A percentile compares a stretch with the other conserved stretches of the same genome.
Conservation (phyloP, 345 rosid genomes). For the Rhodamnia argentea region DNA sequence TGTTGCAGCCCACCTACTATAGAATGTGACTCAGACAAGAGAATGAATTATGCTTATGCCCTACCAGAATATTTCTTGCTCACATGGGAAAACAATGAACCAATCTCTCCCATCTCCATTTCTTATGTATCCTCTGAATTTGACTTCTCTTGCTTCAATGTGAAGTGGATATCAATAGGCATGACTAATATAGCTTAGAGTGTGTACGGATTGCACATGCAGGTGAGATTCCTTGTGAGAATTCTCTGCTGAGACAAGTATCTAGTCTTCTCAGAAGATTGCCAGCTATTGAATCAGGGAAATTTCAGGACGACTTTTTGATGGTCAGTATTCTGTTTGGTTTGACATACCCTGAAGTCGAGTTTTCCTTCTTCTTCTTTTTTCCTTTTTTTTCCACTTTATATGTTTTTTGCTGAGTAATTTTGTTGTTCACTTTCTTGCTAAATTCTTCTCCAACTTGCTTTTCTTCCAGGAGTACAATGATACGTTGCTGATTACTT, state of each 20-base stretch:
- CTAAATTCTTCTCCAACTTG: neutral
- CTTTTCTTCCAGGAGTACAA: constrained; percentile 61
- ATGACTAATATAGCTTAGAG: neutral
- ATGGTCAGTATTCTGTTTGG: constrained; percentile 45
- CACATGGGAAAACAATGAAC: neutral
- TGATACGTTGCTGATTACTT: constrained; percentile 73
- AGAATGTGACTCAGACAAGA: neutral
- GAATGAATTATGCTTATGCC: neutral
- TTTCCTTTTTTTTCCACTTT: neutral
- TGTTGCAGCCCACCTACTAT: neutral
- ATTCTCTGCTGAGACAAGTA: constrained; percentile 86
- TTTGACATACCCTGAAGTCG: neutral
- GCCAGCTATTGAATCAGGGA: constrained; percentile 92
- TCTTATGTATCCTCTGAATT: neutral
- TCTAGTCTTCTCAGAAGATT: constrained; percentile 88
- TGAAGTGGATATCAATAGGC: neutral
- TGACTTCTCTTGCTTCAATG: neutral
- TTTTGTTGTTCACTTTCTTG: neutral
- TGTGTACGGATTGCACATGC: constrained; percentile 8
- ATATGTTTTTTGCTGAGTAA: neutral
- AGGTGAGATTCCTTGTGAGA: constrained; percentile 93
- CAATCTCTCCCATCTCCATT: neutral
- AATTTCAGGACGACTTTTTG: constrained; percentile 84
- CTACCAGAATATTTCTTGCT: neutral
- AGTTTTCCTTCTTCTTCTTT: neutral